Base-by-base conservation (phyloP, 495 filamentous ascomycete genomes). In the Trichocladium antarcticum region DNA sequence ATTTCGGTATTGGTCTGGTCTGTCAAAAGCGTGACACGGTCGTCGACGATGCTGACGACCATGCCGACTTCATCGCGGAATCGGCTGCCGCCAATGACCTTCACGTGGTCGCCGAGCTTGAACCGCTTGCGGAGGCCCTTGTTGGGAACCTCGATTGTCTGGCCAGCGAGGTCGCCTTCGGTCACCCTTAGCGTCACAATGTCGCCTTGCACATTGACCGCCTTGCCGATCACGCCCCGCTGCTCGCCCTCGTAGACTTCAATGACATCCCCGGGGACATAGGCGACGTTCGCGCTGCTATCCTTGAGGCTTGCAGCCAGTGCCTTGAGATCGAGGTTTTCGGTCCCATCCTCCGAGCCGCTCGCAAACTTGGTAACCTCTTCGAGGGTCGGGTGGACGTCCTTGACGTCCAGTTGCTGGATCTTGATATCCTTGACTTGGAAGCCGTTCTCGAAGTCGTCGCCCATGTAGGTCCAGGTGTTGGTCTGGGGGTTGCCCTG, bases 191-290 rank as follows among this genome's bases (percentile, higher is more conserved):
- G 74, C 11, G 87, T 88, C 35, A 99, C 87, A 62, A 99, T 95
- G 53, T 96, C 88, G 21, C 80, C 81, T 14, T 85, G 81, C n/a
- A 95, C 90, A 22, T 87, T 84, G 24, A 83, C 79, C 1, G 85
- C 88, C 57, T 81, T 86, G 55, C 93, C 93, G 31, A 82, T 68
- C 16, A 96, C 80, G 39, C 93, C 93, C 52, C 85, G 85, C 62
- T 99, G 93, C 67, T 99, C 93, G 49, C 93, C 93, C 51, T 93
- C 81, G 59, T 87, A 97, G 37, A 99, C 85, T 62, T 97, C 93
- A 10, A 98, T 89, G 5, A 86, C 79, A 57, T 99, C 93, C 20
- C 93, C 93, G 1, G 88, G 85, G 2, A 89, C 78, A 56, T 94
- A 99, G 5, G 83, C 79, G 21, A 87, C 82, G 49, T 81, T 82